phyloP scores from a whole-genome alignment of 371 early-diverging fungal species.

The Sporodiniella umbellata region DNA sequence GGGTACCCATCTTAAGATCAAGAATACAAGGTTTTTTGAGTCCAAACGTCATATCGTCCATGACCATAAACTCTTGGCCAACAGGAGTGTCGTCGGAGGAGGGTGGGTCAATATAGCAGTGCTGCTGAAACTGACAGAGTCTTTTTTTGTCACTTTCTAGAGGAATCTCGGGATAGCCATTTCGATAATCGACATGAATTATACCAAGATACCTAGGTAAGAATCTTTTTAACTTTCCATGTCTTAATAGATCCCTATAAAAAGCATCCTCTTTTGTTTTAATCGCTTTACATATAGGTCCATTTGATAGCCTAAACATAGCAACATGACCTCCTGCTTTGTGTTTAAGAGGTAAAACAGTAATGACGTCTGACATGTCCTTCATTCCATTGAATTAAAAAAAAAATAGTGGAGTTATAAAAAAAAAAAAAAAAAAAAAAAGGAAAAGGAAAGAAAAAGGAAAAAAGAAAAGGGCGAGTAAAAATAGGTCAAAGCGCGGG shows the following conservation, averaged over 20 bases:
- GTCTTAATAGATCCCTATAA: conserved; percentile 14
- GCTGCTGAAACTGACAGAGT: conserved; percentile 48
- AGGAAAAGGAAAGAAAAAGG: background rate
- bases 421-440: background rate
- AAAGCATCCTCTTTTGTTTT: conserved; percentile 21
- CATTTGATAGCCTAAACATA: conserved; percentile 22
- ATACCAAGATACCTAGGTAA: conserved; percentile 19
- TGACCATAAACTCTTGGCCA: conserved; percentile 72
- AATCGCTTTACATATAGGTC: conserved; percentile 27
- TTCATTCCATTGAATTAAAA: background rate
- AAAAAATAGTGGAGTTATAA: background rate
- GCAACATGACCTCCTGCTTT: conserved; percentile 31
- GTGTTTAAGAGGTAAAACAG: conserved; percentile 23
- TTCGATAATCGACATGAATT: conserved; percentile 17
- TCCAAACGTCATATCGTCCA: conserved; percentile 87
- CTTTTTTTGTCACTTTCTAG: conserved; percentile 69
- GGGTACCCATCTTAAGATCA: conserved; percentile 94
- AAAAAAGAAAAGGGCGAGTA: background rate
- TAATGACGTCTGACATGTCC: background rate
- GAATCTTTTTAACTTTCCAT: conserved; percentile 13
- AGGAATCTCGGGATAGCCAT: conserved; percentile 53
- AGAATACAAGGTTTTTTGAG: conserved; percentile 84
- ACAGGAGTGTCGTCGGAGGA: conserved; percentile 30
- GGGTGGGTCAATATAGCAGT: background rate
- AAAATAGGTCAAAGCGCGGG: background rate